Evolutionary conservation across 2,329 filamentous ascomycete genomes (phyloP), one percentile per base, ranked within the genome.

Genomic region (Colletotrichum shisoi): DNA sequence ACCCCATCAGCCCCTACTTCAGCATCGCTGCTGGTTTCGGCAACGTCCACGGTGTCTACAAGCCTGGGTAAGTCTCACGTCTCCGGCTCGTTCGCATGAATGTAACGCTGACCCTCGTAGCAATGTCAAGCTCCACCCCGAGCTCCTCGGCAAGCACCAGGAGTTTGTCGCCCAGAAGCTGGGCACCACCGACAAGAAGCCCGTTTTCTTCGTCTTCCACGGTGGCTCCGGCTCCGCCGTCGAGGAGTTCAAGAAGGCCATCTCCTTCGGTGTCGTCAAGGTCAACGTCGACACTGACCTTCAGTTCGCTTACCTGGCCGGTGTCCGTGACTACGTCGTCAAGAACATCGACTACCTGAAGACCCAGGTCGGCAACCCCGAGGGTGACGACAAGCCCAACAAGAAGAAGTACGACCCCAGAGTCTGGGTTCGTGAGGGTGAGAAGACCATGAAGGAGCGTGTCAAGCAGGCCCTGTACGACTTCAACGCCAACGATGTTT

Each of bases 151-250:
- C 81, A 97, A 98, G 91, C 95, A 99, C 89, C 95, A 99, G 85
- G 86, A 85, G 71, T 93, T 91, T 81, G 92, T 97, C 80, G 88
- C 92, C 82, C 88, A 94, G 81, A 87, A 96, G 85, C 88, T 90
- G 71, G 80, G 82, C 72, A 82, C 87, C 75, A 83, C 86, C 74
- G 87, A 91, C 72, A 86, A 91, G 78, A 97, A 97, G 90, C 95
- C 95, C 73, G 92, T 98, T 78, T 98, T 94, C 89, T 93, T 99
- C 76, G 95, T 99, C 80, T 99, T 99, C 91, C 95, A 99, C 87
- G 95, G 95, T 76, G 95, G 95, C 75, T 96, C 92, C 71, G 95
- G 95, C 73, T 96, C 92, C 72, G 86, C 87, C 79, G 96, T 97
- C 85, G 82, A 92, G 74, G 95, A 99, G 84, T 99, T 91, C 87